phyloP scores from a whole-genome alignment of 2,329 filamentous ascomycete species.

The Verticillium tricorpus region DNA sequence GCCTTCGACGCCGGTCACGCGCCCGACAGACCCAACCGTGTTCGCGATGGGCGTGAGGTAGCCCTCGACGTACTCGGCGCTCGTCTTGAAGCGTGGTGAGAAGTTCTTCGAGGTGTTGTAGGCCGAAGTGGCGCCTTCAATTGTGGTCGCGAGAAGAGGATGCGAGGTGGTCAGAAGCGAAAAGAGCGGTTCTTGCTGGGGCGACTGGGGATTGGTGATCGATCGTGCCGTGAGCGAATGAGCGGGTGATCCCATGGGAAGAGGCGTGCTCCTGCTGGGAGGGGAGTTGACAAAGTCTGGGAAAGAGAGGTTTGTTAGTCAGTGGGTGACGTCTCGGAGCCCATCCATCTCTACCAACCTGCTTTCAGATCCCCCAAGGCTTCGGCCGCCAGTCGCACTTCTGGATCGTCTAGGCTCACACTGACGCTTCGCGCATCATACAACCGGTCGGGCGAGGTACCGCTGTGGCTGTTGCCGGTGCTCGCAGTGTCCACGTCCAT shows the following conservation, averaged over 20 bases:
- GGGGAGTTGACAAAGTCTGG: constrained; percentile 65
- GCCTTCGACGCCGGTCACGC: constrained; percentile 82
- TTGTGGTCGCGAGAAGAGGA: constrained; percentile 78
- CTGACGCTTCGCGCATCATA: constrained; percentile 41
- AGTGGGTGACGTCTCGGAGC: constrained; percentile 1
- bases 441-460: constrained; percentile 41
- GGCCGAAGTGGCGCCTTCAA: constrained; percentile 77
- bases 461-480: constrained; percentile 32
- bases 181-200: constrained; percentile 72
- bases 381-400: constrained; percentile 68
- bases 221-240: constrained; percentile 26
- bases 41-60: constrained; percentile 83
- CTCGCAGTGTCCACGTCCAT: constrained; percentile 44
- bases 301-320: neutral
- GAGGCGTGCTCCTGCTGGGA: constrained; percentile 37
- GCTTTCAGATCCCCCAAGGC: constrained; percentile 70
- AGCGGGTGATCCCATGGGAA: constrained; percentile 31
- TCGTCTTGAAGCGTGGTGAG: constrained; percentile 81
- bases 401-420: constrained; percentile 60
- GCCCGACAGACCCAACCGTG: constrained; percentile 77
- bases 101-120: constrained; percentile 89
- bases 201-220: constrained; percentile 31
- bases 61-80: constrained; percentile 86
- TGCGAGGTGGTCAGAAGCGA: constrained; percentile 85
- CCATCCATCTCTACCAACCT: constrained; percentile 43